Base-by-base conservation (phyloP, 78 protist genomes). In the Speleostelium caveatum region DNA sequence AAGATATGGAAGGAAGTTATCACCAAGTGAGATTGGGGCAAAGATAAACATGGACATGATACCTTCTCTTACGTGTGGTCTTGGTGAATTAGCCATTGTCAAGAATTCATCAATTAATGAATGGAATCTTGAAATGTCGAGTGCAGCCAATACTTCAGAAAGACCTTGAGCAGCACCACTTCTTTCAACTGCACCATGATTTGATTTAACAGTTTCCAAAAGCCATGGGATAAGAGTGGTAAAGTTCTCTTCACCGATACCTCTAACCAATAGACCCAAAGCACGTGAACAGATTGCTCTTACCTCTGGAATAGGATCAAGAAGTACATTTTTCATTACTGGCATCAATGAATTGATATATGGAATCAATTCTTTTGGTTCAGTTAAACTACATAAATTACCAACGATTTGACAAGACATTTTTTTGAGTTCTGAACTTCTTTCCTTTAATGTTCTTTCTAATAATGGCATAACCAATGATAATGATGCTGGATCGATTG, bases 401-500 rank as follows among this genome's bases (percentile, higher is more conserved):
- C 96, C 96, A 33, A 80, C 76, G 51, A 86, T 63, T 5, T 78
- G 95, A 67, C 87, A 86, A 38, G 99, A 90, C 95, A 83, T 91
- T 65, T 56, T 74, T 92, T 95, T 94, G 36, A 90, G 39, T 41
- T 94, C 95, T 16, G 96, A 83, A 24, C 56, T 60, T 36, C 96
- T 73, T 62, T 93, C 95, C 51, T 90, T 80, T 51, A 97, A 79
- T 1, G 98, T 98, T 30, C 98, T 91, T 28, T 77, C 93, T 69
- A 97, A 65, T 12, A 98, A 72, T n/a, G 99, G 99, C 73, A 94
- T 86, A 63, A 98, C 30, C 36, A 98, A 77, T 26, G 99, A 96
- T 30, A 98, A 94, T 73, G 99, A 96, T 1, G 99, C 96, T 16
- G 98, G 94, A 80, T 98, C 99, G 78, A 98, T 94, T 30, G 95